A percentile compares a stretch with the other conserved stretches of the same genome.
Conservation (phyloP, 441 rosid species). For the Dalechampia spathulata region DNA sequence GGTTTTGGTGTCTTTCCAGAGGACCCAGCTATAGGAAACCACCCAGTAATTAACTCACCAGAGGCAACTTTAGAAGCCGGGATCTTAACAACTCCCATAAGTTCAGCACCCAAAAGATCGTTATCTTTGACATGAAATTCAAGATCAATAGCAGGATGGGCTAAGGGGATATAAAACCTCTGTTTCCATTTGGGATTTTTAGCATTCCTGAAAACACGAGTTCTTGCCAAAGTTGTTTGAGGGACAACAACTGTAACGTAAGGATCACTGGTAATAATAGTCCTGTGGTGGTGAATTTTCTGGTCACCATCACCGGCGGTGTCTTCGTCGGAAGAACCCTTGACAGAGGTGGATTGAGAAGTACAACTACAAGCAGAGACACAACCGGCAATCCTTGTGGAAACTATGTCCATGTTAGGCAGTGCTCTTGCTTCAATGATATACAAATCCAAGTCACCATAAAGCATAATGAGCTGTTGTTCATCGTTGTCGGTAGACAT, state of each 20-base stretch:
- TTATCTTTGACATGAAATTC: conserved; percentile 82
- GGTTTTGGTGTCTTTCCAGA: conserved; percentile 52
- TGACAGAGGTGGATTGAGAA: background rate
- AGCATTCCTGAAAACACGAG: conserved; percentile 57
- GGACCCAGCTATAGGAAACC: conserved; percentile 46
- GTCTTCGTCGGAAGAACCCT: conserved; percentile 4
- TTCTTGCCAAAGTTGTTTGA: conserved; percentile 75
- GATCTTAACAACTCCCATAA: conserved; percentile 54
- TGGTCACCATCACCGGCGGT: conserved; percentile 5
- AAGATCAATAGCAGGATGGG: conserved; percentile 52
- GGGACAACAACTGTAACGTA: conserved; percentile 82
- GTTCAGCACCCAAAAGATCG: conserved; percentile 66
- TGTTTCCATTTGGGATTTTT: conserved; percentile 67
- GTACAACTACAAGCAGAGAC: conserved; percentile 43
- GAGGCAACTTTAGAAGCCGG: conserved; percentile 37
- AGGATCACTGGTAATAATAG: conserved; percentile 67
- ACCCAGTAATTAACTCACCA: conserved; percentile 34
- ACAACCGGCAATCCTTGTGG: conserved; percentile 41
- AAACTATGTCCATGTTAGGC: conserved; percentile 76
- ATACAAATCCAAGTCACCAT: conserved; percentile 74
- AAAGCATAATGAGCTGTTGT: conserved; percentile 30
- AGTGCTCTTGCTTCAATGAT: conserved; percentile 54
- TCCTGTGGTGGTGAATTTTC: conserved; percentile 26
- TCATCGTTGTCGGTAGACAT: background rate
- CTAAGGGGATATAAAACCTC: conserved; percentile 50